Base-by-base conservation (phyloP, 1,139 yeast species). In the Pichia sp. region DNA sequence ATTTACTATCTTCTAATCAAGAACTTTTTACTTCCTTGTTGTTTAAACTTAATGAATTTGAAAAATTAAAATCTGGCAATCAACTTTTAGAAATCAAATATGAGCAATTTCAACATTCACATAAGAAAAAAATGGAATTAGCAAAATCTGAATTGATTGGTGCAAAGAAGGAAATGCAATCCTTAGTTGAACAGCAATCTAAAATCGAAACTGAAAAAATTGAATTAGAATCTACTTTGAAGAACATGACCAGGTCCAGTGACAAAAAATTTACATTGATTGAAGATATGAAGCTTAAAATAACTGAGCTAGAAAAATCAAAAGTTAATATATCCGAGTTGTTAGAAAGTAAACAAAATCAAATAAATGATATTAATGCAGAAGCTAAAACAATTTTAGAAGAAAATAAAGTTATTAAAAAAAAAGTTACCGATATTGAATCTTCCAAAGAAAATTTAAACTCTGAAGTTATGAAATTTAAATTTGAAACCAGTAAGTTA, bases 21-120 rank as follows among this genome's bases (percentile, higher is more conserved):
- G 50, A 43, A 0, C 41, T 69, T 0, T 41, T 72, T 4, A 57
- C 60, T 5, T 64, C 65, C 21, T 55, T 81, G 20, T 62, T 66
- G 5, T 56, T 61, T 2, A 72, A 70, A 46, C 65, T 80, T 1
- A 55, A 65, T 3, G 78, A 76, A 45, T 65, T 65, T 47, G 72
- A 76, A 36, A 69, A 69, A 3, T 46, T 79, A 29, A 64, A 68
- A 43, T 72, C 84, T 1, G 77, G 76, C 47, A 66, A 70, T 36
- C 60, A 76, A 18, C 63, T 76, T 19, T 57, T 74, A 25, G 74
- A 75, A 53, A 68, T 79, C 20, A 70, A 71, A 39, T 63, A 68
- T 40, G 87, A 80, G 53, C 84, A 76, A 50, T 50, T 67, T 6
- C 62, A 67, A 24, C 78, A 71, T 38, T 54, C 56, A 6, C 63